Evolutionary conservation across 306 rosid species (phyloP).

Genomic region (Arachis hypogaea): DNA sequence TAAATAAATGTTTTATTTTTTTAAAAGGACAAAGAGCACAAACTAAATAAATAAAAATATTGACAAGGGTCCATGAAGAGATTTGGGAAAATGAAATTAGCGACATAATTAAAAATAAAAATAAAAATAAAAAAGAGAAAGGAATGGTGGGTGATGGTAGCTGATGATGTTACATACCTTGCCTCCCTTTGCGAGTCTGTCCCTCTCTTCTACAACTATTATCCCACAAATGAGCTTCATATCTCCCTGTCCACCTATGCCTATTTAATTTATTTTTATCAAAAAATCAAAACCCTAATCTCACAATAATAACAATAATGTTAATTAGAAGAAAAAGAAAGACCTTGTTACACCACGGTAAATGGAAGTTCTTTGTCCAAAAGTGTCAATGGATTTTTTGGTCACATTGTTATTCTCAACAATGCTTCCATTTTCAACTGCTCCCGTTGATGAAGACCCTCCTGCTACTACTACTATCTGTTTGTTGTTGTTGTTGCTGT

Average conservation of each 20-base stretch:
- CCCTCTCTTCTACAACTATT: slow-evolving; percentile 97
- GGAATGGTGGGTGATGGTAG: neutral
- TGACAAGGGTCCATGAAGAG: too few species aligned
- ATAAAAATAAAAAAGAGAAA: neutral
- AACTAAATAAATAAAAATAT: too few species aligned
- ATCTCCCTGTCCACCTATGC: slow-evolving; percentile 98
- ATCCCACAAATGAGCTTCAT: slow-evolving; percentile 96
- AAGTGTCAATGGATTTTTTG: slow-evolving; percentile 79
- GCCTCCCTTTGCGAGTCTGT: slow-evolving; percentile 96
- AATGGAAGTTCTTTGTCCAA: slow-evolving; percentile 93
- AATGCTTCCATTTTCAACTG: too few species aligned
- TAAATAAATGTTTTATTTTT: neutral
- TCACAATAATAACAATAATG: neutral
- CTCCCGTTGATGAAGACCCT: too few species aligned
- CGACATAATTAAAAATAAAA: neutral
- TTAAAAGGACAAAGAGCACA: neutral
- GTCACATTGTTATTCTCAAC: slow-evolving; percentile 10
- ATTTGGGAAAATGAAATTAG: too few species aligned
- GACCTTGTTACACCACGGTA: slow-evolving; percentile 98
- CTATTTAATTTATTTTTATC: slow-evolving; percentile 34
- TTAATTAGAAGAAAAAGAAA: neutral
- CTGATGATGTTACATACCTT: slow-evolving; percentile 51
- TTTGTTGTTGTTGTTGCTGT: slow-evolving; percentile 37
- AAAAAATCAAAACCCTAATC: slow-evolving; percentile 30
- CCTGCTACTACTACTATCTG: neutral